Conservation (phyloP, 2,329 filamentous ascomycete genomes). For the Penicillium expansum region DNA sequence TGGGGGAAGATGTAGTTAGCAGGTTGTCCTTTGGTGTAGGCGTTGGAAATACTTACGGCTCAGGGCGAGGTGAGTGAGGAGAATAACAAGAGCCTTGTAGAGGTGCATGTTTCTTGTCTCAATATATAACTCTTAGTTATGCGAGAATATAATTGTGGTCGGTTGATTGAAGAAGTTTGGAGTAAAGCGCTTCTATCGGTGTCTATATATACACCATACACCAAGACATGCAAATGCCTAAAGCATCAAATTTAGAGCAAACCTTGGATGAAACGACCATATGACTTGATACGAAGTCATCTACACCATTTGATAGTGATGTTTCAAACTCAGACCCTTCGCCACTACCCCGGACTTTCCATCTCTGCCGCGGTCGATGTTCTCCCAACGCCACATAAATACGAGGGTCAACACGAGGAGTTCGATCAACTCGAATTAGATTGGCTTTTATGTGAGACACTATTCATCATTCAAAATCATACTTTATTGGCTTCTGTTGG, state of each 20-base stretch:
- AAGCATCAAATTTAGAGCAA: not conserved
- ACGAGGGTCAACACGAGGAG: conserved; percentile 7
- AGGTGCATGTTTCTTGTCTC: not conserved
- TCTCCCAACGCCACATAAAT: conserved; percentile 7
- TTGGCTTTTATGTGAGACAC: conserved; percentile 16
- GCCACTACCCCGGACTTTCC: not conserved
- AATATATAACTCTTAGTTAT: not conserved
- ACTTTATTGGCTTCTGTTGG: not conserved
- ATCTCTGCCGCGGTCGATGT: not conserved
- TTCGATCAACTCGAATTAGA: not conserved
- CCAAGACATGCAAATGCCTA: not conserved
- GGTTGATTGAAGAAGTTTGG: not conserved
- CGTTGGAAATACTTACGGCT: conserved; percentile 1
- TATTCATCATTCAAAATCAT: not conserved
- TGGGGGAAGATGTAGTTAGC: not conserved
- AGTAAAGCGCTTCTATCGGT: not conserved
- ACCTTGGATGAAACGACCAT: not conserved
- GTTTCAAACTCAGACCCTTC: not conserved
- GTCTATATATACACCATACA: not conserved
- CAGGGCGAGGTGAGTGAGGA: conserved; percentile 5
- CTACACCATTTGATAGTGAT: not conserved
- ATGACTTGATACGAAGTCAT: conserved; percentile 7
- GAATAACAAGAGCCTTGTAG: not conserved
- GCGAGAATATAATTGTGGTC: not conserved
- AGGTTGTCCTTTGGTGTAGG: not conserved